Conservation (phyloP, 345 rosid genomes). For the Brassica cretica region DNA sequence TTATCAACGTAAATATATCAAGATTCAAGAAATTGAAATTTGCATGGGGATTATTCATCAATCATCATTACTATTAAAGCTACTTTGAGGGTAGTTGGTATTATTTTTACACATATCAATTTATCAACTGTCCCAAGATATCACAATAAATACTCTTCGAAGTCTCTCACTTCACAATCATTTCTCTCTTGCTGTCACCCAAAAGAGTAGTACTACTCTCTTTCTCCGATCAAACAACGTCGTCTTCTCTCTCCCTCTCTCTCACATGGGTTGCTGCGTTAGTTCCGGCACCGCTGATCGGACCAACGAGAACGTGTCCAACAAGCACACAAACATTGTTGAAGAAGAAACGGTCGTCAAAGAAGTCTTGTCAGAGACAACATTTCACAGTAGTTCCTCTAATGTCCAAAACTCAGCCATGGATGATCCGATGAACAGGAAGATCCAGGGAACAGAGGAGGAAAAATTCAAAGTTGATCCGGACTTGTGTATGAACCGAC, state of each 20-base stretch:
- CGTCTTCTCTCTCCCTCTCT: neutral
- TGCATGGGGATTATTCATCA: slow-evolving; percentile 27
- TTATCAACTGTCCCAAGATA: slow-evolving; percentile 34
- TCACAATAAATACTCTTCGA: slow-evolving; percentile 31
- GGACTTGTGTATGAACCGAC: slow-evolving; percentile 14
- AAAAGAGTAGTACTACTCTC: slow-evolving; percentile 18
- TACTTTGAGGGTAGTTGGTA: slow-evolving; percentile 23
- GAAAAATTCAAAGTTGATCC: neutral
- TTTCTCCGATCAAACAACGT: slow-evolving; percentile 21
- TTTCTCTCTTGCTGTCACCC: slow-evolving; percentile 26
- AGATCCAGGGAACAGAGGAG: slow-evolving; percentile 30
- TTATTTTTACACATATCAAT: neutral
- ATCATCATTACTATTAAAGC: slow-evolving; percentile 14
- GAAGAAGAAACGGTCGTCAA: slow-evolving; percentile 85
- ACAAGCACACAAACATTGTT: slow-evolving; percentile 25
- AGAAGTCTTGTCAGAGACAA: slow-evolving; percentile 75
- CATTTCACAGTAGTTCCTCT: slow-evolving; percentile 33
- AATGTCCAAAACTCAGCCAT: neutral
- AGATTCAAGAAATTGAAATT: slow-evolving; percentile 15
- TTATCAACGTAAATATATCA: slow-evolving; percentile 25
- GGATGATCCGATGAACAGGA: slow-evolving; percentile 33
- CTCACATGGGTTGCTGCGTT: slow-evolving; percentile 75
- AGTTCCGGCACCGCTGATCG: slow-evolving; percentile 42
- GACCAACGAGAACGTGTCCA: slow-evolving; percentile 20
- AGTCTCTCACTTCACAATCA: slow-evolving; percentile 33